These are phyloP conservation scores for Durotheca rogersii DNA, from an alignment of 495 filamentous ascomycete genomes.

Conservation along the genomic window DNA sequence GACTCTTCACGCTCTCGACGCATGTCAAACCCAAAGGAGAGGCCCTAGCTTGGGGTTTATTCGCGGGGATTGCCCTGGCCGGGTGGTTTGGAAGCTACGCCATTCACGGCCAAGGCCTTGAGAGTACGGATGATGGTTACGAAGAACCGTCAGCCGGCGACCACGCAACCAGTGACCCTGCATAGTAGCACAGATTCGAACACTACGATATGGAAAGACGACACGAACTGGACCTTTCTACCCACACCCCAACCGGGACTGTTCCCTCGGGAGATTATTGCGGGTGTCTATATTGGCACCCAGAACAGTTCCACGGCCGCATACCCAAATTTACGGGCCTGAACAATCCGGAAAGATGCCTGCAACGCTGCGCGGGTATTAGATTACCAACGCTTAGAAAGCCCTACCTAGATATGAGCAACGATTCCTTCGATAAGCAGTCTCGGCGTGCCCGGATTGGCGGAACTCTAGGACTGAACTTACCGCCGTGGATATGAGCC, in stretches of 20 bases:
- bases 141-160: conserved; percentile 27
- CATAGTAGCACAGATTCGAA: conserved; percentile 5
- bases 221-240: conserved; percentile 10
- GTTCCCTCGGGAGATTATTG: neutral
- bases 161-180: conserved; percentile 19
- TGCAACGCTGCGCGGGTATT: too few species aligned
- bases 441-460: too few species aligned
- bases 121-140: conserved; percentile 48
- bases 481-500: too few species aligned
- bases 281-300: too few species aligned
- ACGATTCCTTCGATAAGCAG: too few species aligned
- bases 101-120: conserved; percentile 64
- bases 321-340: too few species aligned
- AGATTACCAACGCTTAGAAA: too few species aligned
- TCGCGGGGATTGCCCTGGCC: conserved; percentile 72
- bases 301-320: too few species aligned
- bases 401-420: too few species aligned
- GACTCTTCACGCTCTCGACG: conserved; percentile 73
- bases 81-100: conserved; percentile 76
- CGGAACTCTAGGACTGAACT: too few species aligned
- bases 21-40: conserved; percentile 78
- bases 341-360: too few species aligned
- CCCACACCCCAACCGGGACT: conserved; percentile 1
- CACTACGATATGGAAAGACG: neutral
- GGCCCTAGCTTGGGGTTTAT: conserved; percentile 76